Evolutionary conservation across 2,329 filamentous ascomycete species (phyloP), one percentile per base, ranked within the genome.

Genomic region (Amylocarpus encephaloides): DNA sequence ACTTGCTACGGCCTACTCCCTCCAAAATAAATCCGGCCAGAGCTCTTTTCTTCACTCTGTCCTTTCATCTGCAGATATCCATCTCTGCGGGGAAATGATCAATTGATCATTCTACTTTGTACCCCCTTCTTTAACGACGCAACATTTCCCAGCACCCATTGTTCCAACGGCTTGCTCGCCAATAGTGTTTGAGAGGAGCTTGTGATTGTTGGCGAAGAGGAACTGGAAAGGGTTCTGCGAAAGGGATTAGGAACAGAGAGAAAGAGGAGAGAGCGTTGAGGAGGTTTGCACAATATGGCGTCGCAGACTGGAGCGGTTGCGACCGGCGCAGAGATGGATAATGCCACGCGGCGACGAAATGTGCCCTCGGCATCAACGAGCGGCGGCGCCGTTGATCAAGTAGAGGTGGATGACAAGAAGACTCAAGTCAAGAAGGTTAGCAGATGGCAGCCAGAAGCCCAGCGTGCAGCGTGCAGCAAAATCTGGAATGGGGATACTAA

Each of bases 331-430:
- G 79, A 83, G 61, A 45, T 54, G 11, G 67, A 75, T 50, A 76
- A 82, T 61, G 73, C 74, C 57, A 72, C 78, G 54, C 74, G 80
- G 60, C 71, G 79, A 63, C 78, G 81, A 62, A 73, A 76, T 62
- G 68, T 75, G 48, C 72, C 71, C 51, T 68, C 70, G 48, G 63
- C 64, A 52, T 58, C 70, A 53, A 59, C 67, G 51, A 59, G 66
- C 56, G 64, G 67, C 51, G 61, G 65, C 29, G 58, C 68, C 43
- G 73, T 58, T 34, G 52, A 63, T 30, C 58, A 47, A 47, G 53
- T 61, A 13, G 63, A 82, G 62, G 62, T 73, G 22, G 78, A 81
- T 57, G 77, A 83, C 59, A 78, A 78, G 67, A 83, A 82, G 72
- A 77, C 79, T 67, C 68, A 74, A 16, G 66, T 64, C 52, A 77